phyloP scores from a whole-genome alignment of 73 alveolate species.

The Paramecium sexaurelia region DNA sequence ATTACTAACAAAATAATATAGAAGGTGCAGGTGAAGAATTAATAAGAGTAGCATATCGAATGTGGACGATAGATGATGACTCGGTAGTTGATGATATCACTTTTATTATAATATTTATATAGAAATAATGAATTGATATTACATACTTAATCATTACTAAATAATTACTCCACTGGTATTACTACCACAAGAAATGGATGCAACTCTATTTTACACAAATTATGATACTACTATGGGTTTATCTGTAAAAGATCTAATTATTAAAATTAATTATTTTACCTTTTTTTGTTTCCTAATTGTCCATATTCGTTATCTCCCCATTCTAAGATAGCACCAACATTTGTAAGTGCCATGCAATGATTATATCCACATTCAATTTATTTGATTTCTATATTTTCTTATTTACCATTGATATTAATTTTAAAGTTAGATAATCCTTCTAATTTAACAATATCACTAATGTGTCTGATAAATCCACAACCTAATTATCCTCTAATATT shows the following conservation, averaged over 20 bases:
- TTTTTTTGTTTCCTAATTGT: slow-evolving; percentile 82
- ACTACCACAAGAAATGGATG: background rate
- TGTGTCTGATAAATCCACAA: slow-evolving; percentile 78
- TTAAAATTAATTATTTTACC: slow-evolving; percentile 71
- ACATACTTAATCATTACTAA: background rate
- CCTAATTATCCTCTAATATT: slow-evolving; percentile 87
- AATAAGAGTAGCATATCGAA: slow-evolving; percentile 58
- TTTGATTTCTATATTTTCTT: slow-evolving; percentile 68
- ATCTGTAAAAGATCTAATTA: background rate
- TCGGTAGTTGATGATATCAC: slow-evolving; percentile 68
- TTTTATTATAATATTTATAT: slow-evolving; percentile 52
- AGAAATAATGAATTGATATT: background rate
- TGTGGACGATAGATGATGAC: slow-evolving; percentile 69
- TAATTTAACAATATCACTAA: slow-evolving; percentile 70
- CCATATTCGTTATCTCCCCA: slow-evolving; percentile 95
- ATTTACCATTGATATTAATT: slow-evolving; percentile 64
- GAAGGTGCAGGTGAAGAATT: slow-evolving; percentile 68
- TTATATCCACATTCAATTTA: slow-evolving; percentile 79
- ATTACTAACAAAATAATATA: slow-evolving; percentile 15
- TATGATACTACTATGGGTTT: slow-evolving; percentile 39
- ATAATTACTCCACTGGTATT: slow-evolving; percentile 37
- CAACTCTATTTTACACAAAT: slow-evolving; percentile 1
- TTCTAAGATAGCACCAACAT: slow-evolving; percentile 85
- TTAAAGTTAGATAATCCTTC: slow-evolving; percentile 82
- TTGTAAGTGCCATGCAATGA: slow-evolving; percentile 78